Percentiles rank a stretch among this genome's conserved stretches.
phyloP scores from a whole-genome alignment of 768 basidiomycete genomes.

The Termitomyces sp. region DNA sequence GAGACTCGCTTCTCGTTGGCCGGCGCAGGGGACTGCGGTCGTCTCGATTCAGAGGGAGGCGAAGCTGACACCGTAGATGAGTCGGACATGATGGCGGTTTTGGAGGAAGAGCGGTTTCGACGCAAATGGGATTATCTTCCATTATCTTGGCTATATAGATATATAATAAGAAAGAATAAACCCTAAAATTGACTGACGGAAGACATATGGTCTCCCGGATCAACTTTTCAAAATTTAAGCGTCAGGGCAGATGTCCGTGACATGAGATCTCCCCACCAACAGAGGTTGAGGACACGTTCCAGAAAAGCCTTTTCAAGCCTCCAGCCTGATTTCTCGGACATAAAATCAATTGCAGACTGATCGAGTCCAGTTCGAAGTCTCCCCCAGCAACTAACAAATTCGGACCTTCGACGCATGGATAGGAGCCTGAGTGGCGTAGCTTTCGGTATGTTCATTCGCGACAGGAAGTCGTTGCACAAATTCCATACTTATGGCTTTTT shows the following conservation, averaged over 20 bases:
- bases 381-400: neutral
- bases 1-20: slow-evolving; percentile 14
- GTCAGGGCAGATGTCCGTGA: neutral
- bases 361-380: neutral
- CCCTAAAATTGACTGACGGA: neutral
- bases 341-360: neutral
- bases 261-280: neutral
- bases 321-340: neutral
- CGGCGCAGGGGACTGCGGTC: neutral
- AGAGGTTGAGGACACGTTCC: neutral
- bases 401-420: neutral
- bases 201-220: slow-evolving; percentile 3
- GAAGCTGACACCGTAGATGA: slow-evolving; percentile 5
- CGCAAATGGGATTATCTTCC: slow-evolving; percentile 6
- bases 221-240: neutral
- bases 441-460: neutral
- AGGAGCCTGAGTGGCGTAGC: neutral
- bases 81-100: slow-evolving; percentile 7
- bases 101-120: neutral
- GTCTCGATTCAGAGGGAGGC: neutral
- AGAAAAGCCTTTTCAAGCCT: neutral
- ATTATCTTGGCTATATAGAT: slow-evolving; percentile 1
- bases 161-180: neutral
- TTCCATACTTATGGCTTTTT: neutral
- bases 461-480: neutral